Evolutionary conservation across 2,329 filamentous ascomycete genomes (phyloP).

Genomic region (Furcasterigmium sp.): DNA sequence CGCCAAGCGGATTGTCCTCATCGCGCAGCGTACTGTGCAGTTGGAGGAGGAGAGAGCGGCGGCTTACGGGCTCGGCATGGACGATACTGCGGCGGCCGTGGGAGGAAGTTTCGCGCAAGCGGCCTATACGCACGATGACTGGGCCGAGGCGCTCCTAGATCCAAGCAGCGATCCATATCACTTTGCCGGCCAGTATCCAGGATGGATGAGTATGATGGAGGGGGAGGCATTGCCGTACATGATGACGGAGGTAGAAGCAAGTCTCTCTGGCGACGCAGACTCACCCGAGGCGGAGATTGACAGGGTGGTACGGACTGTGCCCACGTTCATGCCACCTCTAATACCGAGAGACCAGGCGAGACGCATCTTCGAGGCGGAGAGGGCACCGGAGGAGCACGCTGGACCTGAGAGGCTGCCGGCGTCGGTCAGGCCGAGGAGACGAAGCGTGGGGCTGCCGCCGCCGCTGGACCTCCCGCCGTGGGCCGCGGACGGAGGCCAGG

Average conservation of each 20-base stretch:
- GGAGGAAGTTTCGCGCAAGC: not conserved
- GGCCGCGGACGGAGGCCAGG: not conserved
- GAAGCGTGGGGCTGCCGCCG: slow-evolving; percentile 8
- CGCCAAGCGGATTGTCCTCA: slow-evolving; percentile 20
- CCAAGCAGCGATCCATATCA: too few species aligned
- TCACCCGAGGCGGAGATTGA: not conserved
- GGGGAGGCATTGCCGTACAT: not conserved
- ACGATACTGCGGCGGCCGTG: not conserved
- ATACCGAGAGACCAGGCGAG: not conserved
- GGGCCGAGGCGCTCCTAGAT: too few species aligned
- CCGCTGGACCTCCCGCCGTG: not conserved
- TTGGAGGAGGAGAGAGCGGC: slow-evolving; percentile 23
- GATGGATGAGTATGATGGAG: not conserved
- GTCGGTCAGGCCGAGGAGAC: slow-evolving; percentile 1
- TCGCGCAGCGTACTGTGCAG: slow-evolving; percentile 27
- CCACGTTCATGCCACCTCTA: not conserved
- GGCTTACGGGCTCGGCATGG: not conserved
- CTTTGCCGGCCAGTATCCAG: not conserved
- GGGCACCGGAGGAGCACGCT: not conserved
- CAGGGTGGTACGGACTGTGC: not conserved
- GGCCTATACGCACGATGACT: not conserved
- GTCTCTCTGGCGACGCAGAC: too few species aligned
- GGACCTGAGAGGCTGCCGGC: not conserved
- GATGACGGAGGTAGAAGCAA: not conserved
- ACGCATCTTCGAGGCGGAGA: not conserved